phyloP scores from a whole-genome alignment of 495 filamentous ascomycete genomes.

The Aspergillus olivimuriae region DNA sequence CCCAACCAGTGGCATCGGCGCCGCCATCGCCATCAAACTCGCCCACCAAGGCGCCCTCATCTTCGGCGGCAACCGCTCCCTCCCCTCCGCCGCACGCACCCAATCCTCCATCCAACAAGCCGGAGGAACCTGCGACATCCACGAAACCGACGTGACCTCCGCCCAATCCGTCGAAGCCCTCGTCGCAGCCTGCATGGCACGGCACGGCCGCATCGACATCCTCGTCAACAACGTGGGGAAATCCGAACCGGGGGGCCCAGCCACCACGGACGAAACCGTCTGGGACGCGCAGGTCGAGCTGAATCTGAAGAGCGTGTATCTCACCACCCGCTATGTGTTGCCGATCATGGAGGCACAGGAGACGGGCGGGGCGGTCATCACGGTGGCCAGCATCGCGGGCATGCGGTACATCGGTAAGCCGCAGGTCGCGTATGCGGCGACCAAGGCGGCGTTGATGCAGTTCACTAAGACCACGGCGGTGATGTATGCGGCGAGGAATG shows the following conservation, averaged over 20 bases:
- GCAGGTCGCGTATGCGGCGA: conserved; percentile 44
- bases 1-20: conserved; percentile 44
- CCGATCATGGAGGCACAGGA: conserved; percentile 44
- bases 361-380: conserved; percentile 34
- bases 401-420: conserved; percentile 48
- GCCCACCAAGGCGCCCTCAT: conserved; percentile 38
- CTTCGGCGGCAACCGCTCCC: conserved; percentile 40
- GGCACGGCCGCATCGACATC: conserved; percentile 49
- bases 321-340: conserved; percentile 38
- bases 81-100: conserved; percentile 29
- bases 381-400: conserved; percentile 41
- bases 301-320: conserved; percentile 48
- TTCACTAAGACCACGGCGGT: conserved; percentile 46
- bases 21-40: conserved; percentile 37
- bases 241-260: conserved; percentile 44
- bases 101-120: conserved; percentile 20
- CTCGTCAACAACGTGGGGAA: conserved; percentile 50
- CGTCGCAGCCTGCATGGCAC: conserved; percentile 38
- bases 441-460: conserved; percentile 44
- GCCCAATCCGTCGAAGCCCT: conserved; percentile 38
- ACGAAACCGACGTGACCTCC: conserved; percentile 32
- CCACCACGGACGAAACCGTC: conserved; percentile 37
- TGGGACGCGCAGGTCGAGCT: conserved; percentile 46
- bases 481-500: conserved; percentile 38
- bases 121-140: conserved; percentile 24